Evolutionary conservation across 2,329 filamentous ascomycete genomes (phyloP).

Genomic region (Stemphylium vesicarium): DNA sequence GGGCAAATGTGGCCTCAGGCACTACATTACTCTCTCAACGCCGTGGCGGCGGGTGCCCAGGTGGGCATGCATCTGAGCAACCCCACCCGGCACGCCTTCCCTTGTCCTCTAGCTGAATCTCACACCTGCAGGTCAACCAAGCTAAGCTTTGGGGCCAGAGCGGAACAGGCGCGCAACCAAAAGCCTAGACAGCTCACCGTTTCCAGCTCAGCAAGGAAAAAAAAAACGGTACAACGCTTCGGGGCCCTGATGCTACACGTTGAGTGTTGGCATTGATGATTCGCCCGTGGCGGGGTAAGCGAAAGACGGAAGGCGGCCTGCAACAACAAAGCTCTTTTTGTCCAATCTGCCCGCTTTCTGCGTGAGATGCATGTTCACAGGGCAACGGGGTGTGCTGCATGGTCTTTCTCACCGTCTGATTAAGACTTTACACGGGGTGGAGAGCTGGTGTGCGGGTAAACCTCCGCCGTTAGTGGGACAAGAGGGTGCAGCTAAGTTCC

Average conservation of each 20-base stretch:
- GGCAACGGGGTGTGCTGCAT: too few species aligned
- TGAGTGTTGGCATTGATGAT: constrained; percentile 12
- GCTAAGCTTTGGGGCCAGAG: constrained; percentile 9
- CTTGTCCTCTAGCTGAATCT: constrained; percentile 7
- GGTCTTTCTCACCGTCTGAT: constrained; percentile 36
- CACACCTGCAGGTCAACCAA: not conserved
- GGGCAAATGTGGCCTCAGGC: too few species aligned
- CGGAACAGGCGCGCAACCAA: not conserved
- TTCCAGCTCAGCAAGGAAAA: too few species aligned
- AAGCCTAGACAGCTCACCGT: too few species aligned
- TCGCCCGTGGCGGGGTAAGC: constrained; percentile 2
- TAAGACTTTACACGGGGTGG: constrained; percentile 3
- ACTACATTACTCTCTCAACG: too few species aligned
- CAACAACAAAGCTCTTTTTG: not conserved
- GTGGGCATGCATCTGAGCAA: constrained; percentile 13
- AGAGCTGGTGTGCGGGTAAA: constrained; percentile 11
- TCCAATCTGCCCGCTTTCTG: too few species aligned
- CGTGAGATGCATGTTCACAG: too few species aligned
- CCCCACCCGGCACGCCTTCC: constrained; percentile 12
- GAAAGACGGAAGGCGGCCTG: not conserved
- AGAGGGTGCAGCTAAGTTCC: constrained; percentile 2
- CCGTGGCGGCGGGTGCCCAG: not conserved
- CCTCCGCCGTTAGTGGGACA: constrained; percentile 11
- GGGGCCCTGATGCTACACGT: constrained; percentile 5
- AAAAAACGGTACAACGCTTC: too few species aligned